Base-by-base conservation (phyloP, 495 filamentous ascomycete species). In the Cryomyces minteri region DNA sequence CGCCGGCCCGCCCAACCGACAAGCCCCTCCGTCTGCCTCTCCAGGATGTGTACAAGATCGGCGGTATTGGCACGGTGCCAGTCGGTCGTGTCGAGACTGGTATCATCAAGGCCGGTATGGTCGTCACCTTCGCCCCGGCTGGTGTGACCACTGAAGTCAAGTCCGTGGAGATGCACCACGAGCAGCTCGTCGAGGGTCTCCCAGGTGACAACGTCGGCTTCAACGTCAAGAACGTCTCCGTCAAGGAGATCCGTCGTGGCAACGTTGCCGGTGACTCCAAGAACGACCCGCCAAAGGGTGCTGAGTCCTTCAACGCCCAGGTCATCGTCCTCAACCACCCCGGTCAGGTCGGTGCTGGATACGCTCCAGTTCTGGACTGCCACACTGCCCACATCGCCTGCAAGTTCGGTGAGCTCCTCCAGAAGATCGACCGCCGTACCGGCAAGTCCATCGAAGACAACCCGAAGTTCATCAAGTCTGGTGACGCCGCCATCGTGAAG, bases 141-240 rank as follows among this genome's bases (percentile, higher is more conserved):
- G 84, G 83, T 79, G 88, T 98, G 60, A 96, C 90, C 75, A 98
- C 90, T 74, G 90, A 98, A 86, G 90, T 98, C 76, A 98, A 98
- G 82, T 94, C 88, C 65, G 90, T 98, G 60, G 90, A 98, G 76
- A 98, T 98, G 90, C 88, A 95, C 76, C 90, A 98, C 84, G 88
- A 96, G 74, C 88, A 94, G 80, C 87, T 98, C 63, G 63, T 69
- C 59, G 84, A 93, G 76, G 90, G 90, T 84, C 59, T 85, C 53
- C 92, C 90, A 56, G 90, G 90, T 73, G 90, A 98, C 80, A 98
- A 98, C 73, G 90, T 98, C 63, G 90, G 90, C 58, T 98, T 98
- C 87, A 98, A 98, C 82, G 92, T 98, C 72, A 94, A 95, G 88
- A 98, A 98, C 90, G 90, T 98, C 59, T 96, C 90, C 65, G 92